A percentile compares a stretch with the other conserved stretches of the same genome.
phyloP scores from a whole-genome alignment of 108 stramenopile genomes.

The Chaetoceros tenuissimus region DNA sequence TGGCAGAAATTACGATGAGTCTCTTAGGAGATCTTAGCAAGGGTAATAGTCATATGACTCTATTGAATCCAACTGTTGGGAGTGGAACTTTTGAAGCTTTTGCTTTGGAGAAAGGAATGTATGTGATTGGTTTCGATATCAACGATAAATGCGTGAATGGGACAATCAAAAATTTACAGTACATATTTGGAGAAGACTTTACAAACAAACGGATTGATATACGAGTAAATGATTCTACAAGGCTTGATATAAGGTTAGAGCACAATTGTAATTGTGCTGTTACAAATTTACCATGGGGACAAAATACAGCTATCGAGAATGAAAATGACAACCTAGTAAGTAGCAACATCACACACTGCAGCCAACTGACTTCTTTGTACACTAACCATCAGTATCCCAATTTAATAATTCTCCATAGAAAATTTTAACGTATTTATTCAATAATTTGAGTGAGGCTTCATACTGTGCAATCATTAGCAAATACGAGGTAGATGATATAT shows the following conservation, averaged over 20 bases:
- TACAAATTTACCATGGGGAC: slow-evolving; percentile 60
- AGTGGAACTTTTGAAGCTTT: slow-evolving; percentile 60
- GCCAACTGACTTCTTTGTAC: too few relatives aligned
- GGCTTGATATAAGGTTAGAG: slow-evolving; percentile 4
- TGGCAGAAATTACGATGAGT: slow-evolving; percentile 40
- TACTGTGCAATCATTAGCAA: slow-evolving; percentile 19
- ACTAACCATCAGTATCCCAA: too few relatives aligned
- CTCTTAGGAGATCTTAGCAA: slow-evolving; percentile 19
- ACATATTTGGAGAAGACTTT: slow-evolving; percentile 20
- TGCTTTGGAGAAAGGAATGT: slow-evolving; percentile 26
- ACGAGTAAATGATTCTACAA: neutral
- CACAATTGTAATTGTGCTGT: slow-evolving; percentile 42
- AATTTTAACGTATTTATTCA: slow-evolving; percentile 7
- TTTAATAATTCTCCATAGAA: too few relatives aligned
- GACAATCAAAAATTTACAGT: slow-evolving; percentile 30
- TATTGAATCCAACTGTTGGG: slow-evolving; percentile 59
- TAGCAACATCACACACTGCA: too few relatives aligned
- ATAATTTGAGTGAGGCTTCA: slow-evolving; percentile 6
- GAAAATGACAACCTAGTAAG: neutral
- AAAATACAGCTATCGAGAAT: slow-evolving; percentile 18
- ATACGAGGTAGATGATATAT: neutral
- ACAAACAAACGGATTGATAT: neutral
- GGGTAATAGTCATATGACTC: neutral
- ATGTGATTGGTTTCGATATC: slow-evolving; percentile 43
- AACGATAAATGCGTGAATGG: slow-evolving; percentile 46